Percentiles rank a stretch among this genome's conserved stretches.
These are phyloP conservation scores for Cafeteria roenbergensis DNA, from an alignment of 108 stramenopile genomes.

Conservation along the genomic window DNA sequence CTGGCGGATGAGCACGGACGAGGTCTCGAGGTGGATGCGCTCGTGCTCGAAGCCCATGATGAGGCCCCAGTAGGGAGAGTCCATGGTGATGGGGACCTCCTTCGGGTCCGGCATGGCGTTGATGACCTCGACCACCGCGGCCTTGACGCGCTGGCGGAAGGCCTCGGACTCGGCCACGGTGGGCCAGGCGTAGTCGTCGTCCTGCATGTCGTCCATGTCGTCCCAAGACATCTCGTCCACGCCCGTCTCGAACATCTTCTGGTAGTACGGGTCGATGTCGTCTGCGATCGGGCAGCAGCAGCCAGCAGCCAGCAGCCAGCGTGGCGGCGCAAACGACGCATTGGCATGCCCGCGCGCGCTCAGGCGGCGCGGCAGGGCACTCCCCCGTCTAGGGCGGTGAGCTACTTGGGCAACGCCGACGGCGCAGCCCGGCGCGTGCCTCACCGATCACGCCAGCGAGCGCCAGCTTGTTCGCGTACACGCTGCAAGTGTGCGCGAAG, in stretches of 20 bases:
- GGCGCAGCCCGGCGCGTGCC: too few species aligned
- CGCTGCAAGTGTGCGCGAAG: constrained; percentile 75
- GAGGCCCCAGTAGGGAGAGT: constrained; percentile 73
- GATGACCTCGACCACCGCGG: constrained; percentile 57
- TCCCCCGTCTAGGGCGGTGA: too few species aligned
- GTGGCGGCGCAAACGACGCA: too few species aligned
- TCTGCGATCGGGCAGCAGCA: constrained; percentile 10
- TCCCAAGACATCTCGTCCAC: constrained; percentile 88
- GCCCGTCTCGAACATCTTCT: constrained; percentile 76
- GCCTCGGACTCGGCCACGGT: constrained; percentile 39
- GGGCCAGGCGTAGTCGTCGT: constrained; percentile 78
- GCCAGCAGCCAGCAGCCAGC: too few species aligned
- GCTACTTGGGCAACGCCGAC: too few species aligned
- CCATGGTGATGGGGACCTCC: constrained; percentile 40
- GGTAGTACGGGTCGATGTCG: constrained; percentile 45
- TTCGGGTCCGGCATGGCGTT: constrained; percentile 52
- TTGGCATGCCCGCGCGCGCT: too few species aligned
- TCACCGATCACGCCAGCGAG: constrained; percentile 61
- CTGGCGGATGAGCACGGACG: constrained; percentile 75
- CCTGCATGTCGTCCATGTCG: constrained; percentile 60
- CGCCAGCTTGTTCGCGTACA: constrained; percentile 78
- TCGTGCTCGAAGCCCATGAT: constrained; percentile 84
- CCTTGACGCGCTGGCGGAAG: constrained; percentile 43
- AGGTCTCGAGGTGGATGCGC: constrained; percentile 80
- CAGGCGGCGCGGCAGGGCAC: too few species aligned